phyloP scores from a whole-genome alignment of 2,329 filamentous ascomycete species.

The Cladosporium sp. region DNA sequence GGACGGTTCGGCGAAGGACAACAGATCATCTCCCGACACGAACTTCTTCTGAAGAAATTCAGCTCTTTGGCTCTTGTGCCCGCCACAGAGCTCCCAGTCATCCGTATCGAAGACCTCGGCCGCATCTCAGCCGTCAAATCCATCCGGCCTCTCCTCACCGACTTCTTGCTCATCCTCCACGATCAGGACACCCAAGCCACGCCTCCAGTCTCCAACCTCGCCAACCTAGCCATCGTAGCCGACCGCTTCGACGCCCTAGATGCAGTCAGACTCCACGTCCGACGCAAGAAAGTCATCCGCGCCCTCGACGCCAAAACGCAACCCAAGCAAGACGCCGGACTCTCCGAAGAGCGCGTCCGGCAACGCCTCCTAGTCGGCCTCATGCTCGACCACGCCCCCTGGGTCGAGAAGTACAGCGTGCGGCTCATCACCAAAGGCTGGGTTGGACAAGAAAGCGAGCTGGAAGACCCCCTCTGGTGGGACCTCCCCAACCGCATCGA shows the following conservation, averaged over 20 bases:
- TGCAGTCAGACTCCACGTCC: constrained; percentile 56
- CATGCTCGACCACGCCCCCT: constrained; percentile 62
- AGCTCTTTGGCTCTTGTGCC: constrained; percentile 46
- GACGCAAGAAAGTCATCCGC: constrained; percentile 44
- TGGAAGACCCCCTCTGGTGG: constrained; percentile 64
- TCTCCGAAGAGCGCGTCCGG: constrained; percentile 65
- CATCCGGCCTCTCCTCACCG: constrained; percentile 55
- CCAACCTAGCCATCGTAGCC: constrained; percentile 68
- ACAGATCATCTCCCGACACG: constrained; percentile 54
- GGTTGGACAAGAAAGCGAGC: constrained; percentile 53
- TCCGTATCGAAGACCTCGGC: constrained; percentile 68
- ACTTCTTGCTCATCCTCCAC: constrained; percentile 69
- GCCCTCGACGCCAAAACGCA: constrained; percentile 47
- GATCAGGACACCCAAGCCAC: constrained; percentile 47
- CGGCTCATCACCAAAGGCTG: constrained; percentile 67
- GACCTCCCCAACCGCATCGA: constrained; percentile 69
- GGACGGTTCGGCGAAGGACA: constrained; percentile 64
- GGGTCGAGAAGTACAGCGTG: constrained; percentile 62
- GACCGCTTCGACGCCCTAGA: constrained; percentile 70
- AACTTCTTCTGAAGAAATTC: constrained; percentile 50
- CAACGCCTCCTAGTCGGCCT: constrained; percentile 70
- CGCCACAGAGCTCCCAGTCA: constrained; percentile 58
- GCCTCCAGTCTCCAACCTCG: constrained; percentile 60
- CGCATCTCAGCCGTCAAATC: constrained; percentile 65
- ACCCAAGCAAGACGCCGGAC: constrained; percentile 38